Evolutionary conservation across 2,329 filamentous ascomycete species (phyloP), one percentile per base, ranked within the genome.

Genomic region (Phyllosticta capitalensis): DNA sequence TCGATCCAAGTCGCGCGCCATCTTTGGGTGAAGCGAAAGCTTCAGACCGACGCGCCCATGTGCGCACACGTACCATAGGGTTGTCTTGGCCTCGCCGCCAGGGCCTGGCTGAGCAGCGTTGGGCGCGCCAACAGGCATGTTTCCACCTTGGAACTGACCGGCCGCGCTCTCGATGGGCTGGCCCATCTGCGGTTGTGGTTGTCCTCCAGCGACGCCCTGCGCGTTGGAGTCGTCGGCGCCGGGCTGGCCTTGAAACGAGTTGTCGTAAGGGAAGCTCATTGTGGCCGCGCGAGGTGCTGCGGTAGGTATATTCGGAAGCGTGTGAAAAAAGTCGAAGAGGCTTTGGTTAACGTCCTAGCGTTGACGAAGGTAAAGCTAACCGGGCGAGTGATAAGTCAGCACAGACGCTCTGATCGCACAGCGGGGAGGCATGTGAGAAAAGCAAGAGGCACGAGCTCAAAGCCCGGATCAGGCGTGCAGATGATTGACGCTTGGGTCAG

Each of bases 181-280:
- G 56, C 78, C 78, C 75, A 85, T 80, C 63, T 79, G 76, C 65
- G 78, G 73, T 66, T 79, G 78, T 64, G 64, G 65, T 58, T 61
- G 59, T 63, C 75, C 68, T 62, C 75, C 71, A 59, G 75, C 75
- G 61, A 76, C 79, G 63, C 79, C 79, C 64, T 76, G 76, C 58
- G 76, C 79, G 71, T 82, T 82, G 64, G 79, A 68, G 61, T 74
- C 74, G 63, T 77, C 74, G 65, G 69, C 77, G 64, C 75, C 74
- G 66, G 81, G 81, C 72, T 84, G 83, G 71, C 81, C 81, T 69
- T 81, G 82, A 72, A 83, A 85, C 64, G 80, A 77, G 67, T 86
- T 83, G 73, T 83, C 85, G 72, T 83, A 83, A 63, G 82, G 81
- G 77, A 85, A 87, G 71, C 83, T 85, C 85, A 87, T 87, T 61